These are phyloP conservation scores for Spathaspora hagerdaliae DNA, from an alignment of 805 yeast species.

Conservation along the genomic window DNA sequence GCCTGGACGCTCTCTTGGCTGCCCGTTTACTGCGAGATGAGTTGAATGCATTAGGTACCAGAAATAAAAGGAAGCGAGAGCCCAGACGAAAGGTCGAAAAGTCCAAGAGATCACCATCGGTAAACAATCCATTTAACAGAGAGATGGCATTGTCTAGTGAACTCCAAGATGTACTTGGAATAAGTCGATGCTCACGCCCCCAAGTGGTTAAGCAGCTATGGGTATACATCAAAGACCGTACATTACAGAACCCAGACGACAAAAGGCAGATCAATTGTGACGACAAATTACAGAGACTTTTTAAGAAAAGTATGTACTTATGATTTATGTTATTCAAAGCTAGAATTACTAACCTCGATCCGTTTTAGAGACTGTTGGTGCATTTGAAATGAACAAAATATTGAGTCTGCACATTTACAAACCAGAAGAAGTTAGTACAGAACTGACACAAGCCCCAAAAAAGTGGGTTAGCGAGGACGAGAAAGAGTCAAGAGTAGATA, in stretches of 20 bases:
- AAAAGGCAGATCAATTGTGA: conserved; percentile 64
- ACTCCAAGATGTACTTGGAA: conserved; percentile 45
- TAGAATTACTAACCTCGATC: conserved; percentile 1
- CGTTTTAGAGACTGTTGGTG: conserved; percentile 35
- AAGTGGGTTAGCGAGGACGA: not conserved
- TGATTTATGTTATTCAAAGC: not conserved
- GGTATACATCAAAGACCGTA: conserved; percentile 61
- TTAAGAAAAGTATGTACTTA: conserved; percentile 47
- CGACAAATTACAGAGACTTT: conserved; percentile 49
- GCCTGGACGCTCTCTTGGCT: conserved; percentile 51
- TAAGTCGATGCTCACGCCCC: conserved; percentile 51
- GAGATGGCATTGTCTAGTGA: conserved; percentile 48
- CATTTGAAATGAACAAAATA: conserved; percentile 57
- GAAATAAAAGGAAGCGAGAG: conserved; percentile 10
- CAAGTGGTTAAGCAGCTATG: conserved; percentile 68
- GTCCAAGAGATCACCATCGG: conserved; percentile 10
- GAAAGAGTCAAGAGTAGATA: no score
- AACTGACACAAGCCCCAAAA: not conserved
- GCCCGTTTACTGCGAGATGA: conserved; percentile 40
- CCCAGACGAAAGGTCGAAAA: conserved; percentile 6
- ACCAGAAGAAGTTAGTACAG: conserved; percentile 20
- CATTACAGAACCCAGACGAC: conserved; percentile 65
- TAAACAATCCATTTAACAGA: conserved; percentile 38
- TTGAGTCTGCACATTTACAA: conserved; percentile 48
- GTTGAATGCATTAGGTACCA: conserved; percentile 15